Base-by-base conservation (phyloP, 1,139 yeast genomes). In the Pichia sp. region DNA sequence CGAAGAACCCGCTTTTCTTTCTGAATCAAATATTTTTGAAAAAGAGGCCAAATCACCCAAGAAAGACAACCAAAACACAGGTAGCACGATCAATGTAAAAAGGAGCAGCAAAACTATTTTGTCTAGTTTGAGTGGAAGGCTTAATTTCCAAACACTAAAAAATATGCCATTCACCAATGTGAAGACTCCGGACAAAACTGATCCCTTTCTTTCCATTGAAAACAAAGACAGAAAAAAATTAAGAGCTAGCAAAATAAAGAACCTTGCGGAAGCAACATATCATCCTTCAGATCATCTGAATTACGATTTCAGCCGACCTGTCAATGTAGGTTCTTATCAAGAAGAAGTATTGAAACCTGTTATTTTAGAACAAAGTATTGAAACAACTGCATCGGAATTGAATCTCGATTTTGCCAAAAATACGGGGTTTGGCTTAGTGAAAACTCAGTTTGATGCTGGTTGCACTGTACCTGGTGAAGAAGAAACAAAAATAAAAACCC, bases 261-360 rank as follows among this genome's bases (percentile, higher is more conserved):
- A 41, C 26, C 9, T 51, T 3, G 43, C 54, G 44, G 55, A 55
- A 26, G 51, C 45, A 3, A 53, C 53, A 2, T 54, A 44, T 49
- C 55, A 55, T 3, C 58, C 60, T 2, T 26, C 37, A 3, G 10
- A 42, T 6, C 34, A 50, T 30, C 23, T 50, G 2, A 47, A 42
- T 12, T 58, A 53, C 44, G 46, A 47, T 7, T 58, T 57, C 28
- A 56, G 54, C 25, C 49, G 65, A 28, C 37, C 51, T 5, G 49
- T 56, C 1, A 52, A 57, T 8, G 36, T 43, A 7, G 67, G 66
- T 1, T 59, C 65, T 2, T 58, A 59, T 10, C 65, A 63, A 43
- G 39, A 60, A 21, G 68, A 62, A 46, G 49, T 47, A 2, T 23
- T 42, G 13, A 39, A 41, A 5, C 47, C 48, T 1, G 26, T 18